Evolutionary conservation across 2,329 filamentous ascomycete genomes (phyloP), one percentile per base, ranked within the genome.

Genomic region (Xylariaceae sp.): DNA sequence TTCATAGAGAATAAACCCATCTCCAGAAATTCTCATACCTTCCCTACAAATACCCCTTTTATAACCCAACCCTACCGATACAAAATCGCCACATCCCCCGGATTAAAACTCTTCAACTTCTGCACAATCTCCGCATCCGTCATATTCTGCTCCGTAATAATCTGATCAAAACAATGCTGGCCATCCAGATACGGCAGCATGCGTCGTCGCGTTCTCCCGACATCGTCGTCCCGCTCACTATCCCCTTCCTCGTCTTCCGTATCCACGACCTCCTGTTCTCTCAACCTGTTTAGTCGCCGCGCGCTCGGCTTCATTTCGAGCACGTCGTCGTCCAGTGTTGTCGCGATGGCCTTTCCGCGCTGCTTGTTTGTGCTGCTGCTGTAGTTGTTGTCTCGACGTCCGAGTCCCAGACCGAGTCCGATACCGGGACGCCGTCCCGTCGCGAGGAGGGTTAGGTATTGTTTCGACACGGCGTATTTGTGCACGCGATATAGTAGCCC

Each of bases 401-500:
- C 15, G 66, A 34, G 62, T 66, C 58, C 72, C 0, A 51, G 23
- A 56, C 23, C 68, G n/a, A 51, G 37, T 9, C 51, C 59, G 65
- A 69, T 10, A 51, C 59, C 0, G 8, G 77, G 74, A 23, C 74
- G 70, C 45, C 78, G 78, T 68, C 82, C 83, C 45, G 81, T 80
- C 1, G 82, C 84, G 57, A 86, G 70, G 2, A 77, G 76, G 6
- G 81, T 77, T 18, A 88, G 74, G 66, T 85, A 84, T 71, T 84
- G 82, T 69, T 84, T 85, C 3, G 82, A 86, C 1, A 95, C 84
- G 34, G 91, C 89, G 71, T 95, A 95, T 73, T 94, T 95, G 76
- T 97, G 91, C 47, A 97, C 88, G 39, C 94, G 85, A 74, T 97
- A 97, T 23, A 99, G 76, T 66, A 95, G 89, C 13, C 93, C 92